phyloP scores from a whole-genome alignment of 2,329 filamentous ascomycete genomes.

The Botrytis cinerea region DNA sequence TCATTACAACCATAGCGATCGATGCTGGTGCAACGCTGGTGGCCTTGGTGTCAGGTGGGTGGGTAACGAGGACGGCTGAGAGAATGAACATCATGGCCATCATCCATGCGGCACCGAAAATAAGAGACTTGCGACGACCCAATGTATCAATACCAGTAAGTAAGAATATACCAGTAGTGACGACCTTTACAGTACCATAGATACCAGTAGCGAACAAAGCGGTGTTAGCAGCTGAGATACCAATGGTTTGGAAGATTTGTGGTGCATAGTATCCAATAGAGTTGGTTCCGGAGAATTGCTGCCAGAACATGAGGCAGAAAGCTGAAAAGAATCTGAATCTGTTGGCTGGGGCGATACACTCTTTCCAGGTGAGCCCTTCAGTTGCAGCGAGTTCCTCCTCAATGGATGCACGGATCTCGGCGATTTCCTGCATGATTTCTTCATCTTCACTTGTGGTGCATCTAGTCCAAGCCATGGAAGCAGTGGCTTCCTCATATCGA shows the following conservation, averaged over 20 bases:
- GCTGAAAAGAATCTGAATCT: conserved; percentile 46
- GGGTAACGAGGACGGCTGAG: conserved; percentile 49
- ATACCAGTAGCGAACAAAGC: conserved; percentile 71
- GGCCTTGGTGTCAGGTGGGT: conserved; percentile 41
- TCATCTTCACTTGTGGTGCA: conserved; percentile 59
- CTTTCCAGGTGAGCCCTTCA: conserved; percentile 59
- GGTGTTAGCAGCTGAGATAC: conserved; percentile 56
- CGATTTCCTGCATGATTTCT: conserved; percentile 58
- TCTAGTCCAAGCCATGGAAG: conserved; percentile 58
- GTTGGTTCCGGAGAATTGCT: conserved; percentile 39
- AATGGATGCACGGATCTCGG: conserved; percentile 63
- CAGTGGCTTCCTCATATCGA: conserved; percentile 57
- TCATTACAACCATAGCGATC: conserved; percentile 35
- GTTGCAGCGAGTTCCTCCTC: conserved; percentile 72
- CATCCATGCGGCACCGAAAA: conserved; percentile 53
- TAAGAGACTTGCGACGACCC: conserved; percentile 51
- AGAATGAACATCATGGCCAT: conserved; percentile 55
- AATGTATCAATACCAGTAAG: conserved; percentile 48
- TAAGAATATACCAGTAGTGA: conserved; percentile 60
- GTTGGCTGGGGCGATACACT: conserved; percentile 42
- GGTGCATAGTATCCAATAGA: conserved; percentile 36
- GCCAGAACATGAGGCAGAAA: conserved; percentile 52
- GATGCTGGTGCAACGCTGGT: conserved; percentile 48
- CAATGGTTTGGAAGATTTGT: conserved; percentile 66
- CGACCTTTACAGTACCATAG: conserved; percentile 70